Percentiles rank a stretch among this genome's conserved stretches.
These are phyloP conservation scores for Erythrobasidium yunnanense DNA, from an alignment of 768 basidiomycete species.

Conservation along the genomic window DNA sequence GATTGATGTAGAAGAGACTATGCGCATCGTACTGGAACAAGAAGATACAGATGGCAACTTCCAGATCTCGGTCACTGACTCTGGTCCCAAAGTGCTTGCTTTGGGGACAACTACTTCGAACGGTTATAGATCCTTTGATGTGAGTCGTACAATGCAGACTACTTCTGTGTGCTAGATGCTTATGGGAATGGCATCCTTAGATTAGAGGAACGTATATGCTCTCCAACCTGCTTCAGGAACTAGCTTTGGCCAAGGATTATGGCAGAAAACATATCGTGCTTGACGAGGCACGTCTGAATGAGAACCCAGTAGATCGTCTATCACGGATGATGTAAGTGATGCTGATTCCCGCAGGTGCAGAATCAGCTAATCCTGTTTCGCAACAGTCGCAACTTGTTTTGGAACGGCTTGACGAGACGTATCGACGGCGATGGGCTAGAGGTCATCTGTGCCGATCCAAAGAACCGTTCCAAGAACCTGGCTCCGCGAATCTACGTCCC, in stretches of 20 bases:
- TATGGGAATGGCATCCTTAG: constrained; percentile 5
- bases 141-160: constrained; percentile 48
- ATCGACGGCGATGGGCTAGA: constrained; percentile 96
- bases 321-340: constrained; percentile 79
- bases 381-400: constrained; percentile 67
- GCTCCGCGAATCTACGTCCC: constrained; percentile 93
- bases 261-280: constrained; percentile 90
- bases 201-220: constrained; percentile 94
- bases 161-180: not conserved
- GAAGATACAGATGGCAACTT: constrained; percentile 88
- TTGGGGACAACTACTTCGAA: constrained; percentile 94
- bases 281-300: constrained; percentile 93
- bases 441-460: constrained; percentile 94
- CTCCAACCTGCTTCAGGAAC: constrained; percentile 95
- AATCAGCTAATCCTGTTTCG: not conserved
- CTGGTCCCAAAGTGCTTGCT: constrained; percentile 90
- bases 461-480: constrained; percentile 81
- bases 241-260: constrained; percentile 90
- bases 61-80: constrained; percentile 81
- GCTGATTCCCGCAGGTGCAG: not conserved
- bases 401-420: constrained; percentile 89
- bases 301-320: constrained; percentile 92
- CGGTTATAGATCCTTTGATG: constrained; percentile 95
- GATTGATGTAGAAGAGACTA: constrained; percentile 54
- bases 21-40: constrained; percentile 88